These are phyloP conservation scores for Nemophila menziesii DNA, from an alignment of 257 asterid species.

Conservation along the genomic window DNA sequence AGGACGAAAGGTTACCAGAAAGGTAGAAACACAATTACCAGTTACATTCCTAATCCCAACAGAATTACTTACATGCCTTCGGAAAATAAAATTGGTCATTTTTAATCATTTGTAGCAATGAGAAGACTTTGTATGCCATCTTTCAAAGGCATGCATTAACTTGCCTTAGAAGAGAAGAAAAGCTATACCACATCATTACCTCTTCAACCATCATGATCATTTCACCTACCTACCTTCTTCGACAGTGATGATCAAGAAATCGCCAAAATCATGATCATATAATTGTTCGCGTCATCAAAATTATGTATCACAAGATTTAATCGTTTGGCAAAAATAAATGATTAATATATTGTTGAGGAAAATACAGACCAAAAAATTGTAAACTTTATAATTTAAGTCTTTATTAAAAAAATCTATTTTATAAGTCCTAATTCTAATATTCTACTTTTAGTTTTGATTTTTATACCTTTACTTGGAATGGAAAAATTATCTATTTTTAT, in stretches of 20 bases:
- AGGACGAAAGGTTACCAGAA: slow-evolving; percentile 17
- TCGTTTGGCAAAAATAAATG: no score
- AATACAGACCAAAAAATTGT: no score
- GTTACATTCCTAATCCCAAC: slow-evolving; percentile 16
- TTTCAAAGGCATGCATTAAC: slow-evolving; percentile 22
- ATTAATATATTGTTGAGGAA: no score
- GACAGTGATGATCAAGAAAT: background rate
- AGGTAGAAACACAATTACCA: slow-evolving; percentile 7
- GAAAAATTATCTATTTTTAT: no score
- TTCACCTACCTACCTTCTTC: background rate
- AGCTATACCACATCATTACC: slow-evolving; percentile 14
- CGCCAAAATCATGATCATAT: no score
- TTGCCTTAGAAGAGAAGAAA: slow-evolving; percentile 28
- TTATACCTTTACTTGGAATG: no score
- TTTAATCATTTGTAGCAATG: slow-evolving; percentile 7
- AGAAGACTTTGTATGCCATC: slow-evolving; percentile 23
- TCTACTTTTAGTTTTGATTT: no score
- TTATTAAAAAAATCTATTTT: no score
- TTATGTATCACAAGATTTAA: no score
- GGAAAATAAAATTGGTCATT: background rate
- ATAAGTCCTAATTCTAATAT: no score
- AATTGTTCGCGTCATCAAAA: no score
- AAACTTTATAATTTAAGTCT: no score
- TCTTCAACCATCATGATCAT: background rate
- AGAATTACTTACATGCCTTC: background rate